Base-by-base conservation (phyloP, 2,329 filamentous ascomycete species). In the Trichoderma sp. region DNA sequence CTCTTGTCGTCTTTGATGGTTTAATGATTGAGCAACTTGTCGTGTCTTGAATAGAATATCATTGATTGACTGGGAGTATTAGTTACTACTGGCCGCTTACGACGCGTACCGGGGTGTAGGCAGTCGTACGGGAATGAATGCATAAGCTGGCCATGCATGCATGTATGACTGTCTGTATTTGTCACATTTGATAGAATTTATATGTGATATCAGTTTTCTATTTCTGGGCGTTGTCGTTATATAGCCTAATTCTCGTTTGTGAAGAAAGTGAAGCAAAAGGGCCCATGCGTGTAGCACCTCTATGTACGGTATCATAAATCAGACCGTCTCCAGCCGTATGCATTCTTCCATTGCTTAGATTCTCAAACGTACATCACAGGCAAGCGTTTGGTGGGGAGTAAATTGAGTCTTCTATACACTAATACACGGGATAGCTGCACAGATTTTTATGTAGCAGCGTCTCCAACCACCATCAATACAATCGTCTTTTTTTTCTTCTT, bases 351-450 rank as follows among this genome's bases (percentile, higher is more conserved):
- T n/a, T n/a, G n/a, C n/a, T n/a, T n/a, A n/a, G n/a, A 5, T 21
- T 19, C 6, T 19, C 16, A 56, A 31, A 11, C 10, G 11, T n/a
- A 49, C n/a, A 31, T 64, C 49, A 56, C 61, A 14, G 10, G 19
- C 16, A n/a, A 11, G 33, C 61, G 4, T 5, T 56, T 13, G 21
- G 40, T 64, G 66, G 59, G 59, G 69, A 68, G 70, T 68, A 68
- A 72, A 72, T 71, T 56, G 72, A 72, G 75, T 80, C 76, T 75
- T 80, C 76, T 80, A 79, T 80, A 79, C 78, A 80, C 76, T 78
- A 76, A 72, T 79, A 79, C 78, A 79, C 74, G 73, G 72, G 70
- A 62, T 40, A 68, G 49, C 68, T 68, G 57, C 68, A 67, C 31
- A 52, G 33, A 21, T 37, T 19, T n/a, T 24, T 11, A 43, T 52